Evolutionary conservation across 805 yeast genomes (phyloP), one percentile per base, ranked within the genome.

Genomic region (Kuraishia molischiana): DNA sequence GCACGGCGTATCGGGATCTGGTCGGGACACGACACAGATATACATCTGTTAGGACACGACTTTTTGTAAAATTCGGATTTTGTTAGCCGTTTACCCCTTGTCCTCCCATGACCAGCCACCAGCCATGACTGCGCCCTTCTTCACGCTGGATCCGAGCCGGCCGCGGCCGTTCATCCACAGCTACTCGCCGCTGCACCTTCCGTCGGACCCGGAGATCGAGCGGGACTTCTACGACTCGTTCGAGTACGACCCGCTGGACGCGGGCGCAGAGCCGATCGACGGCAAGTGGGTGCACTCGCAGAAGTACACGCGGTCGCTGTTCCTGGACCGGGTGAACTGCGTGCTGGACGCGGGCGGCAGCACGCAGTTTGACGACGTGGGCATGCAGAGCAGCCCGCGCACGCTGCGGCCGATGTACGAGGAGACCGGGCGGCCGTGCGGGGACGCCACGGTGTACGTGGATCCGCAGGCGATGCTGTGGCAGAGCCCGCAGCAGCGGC

Each of bases 391-490:
- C 13, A 11, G 31, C 5, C 17, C 31, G 17, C 6, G 17, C 6
- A 9, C 14, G 31, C 17, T 28, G 31, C 6, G 5, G 17, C 31
- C 31, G 6, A 9, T 28, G 6, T 28, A 5, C 8, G 17, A 14
- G 17, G 17, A 14, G 5, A 6, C 13, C 17, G 17, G 5, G 17
- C 31, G 6, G 18, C 26, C 26, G 26, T 8, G 11, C 8, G 8
- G 8, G n/a, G 15, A 19, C 11, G 38, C 33, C 4, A 44, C 14
- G 26, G 24, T 38, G 19, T 38, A 42, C 14, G 43, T 51, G 43
- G 64, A 57, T 39, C 26, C 48, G 4, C 63, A 58, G 32, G 63
- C 62, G 0, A 32, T 58, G 2, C 33, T 42, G 1, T 58, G 63
- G 62, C 48, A 51, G 5, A 37, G 37, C 26, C 32, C 38, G 21